A percentile compares a stretch with the other conserved stretches of the same genome.
phyloP scores from a whole-genome alignment of 805 yeast species.

The Sugiyamaella lignohabitans region DNA sequence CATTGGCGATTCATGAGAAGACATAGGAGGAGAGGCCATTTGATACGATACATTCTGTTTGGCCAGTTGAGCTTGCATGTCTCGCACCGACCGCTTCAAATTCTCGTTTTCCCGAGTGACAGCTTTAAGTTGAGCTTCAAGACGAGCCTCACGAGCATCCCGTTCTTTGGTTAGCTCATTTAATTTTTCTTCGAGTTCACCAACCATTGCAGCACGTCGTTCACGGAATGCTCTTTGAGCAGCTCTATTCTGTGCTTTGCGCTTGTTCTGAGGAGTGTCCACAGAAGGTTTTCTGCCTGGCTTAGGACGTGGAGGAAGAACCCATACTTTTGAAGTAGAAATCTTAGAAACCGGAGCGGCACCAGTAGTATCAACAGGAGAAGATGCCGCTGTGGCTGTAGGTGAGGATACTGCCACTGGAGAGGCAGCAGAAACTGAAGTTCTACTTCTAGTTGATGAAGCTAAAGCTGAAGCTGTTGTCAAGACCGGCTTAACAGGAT shows the following conservation, averaged over 20 bases:
- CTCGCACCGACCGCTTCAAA: constrained; percentile 29
- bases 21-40: constrained; percentile 49
- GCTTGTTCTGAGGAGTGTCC: constrained; percentile 76
- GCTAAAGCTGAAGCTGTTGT: constrained; percentile 1
- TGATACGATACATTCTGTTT: constrained; percentile 26
- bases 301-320: constrained; percentile 77
- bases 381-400: too few relatives aligned
- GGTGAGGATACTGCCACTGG: not conserved
- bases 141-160: constrained; percentile 42
- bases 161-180: constrained; percentile 61
- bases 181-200: constrained; percentile 66
- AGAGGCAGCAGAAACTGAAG: not conserved
- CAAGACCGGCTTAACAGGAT: not conserved
- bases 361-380: not conserved
- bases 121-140: constrained; percentile 19
- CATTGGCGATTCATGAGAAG: constrained; percentile 24
- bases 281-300: constrained; percentile 52
- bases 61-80: constrained; percentile 20
- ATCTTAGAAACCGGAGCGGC: constrained; percentile 2
- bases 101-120: constrained; percentile 33
- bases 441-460: constrained; percentile 1
- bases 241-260: constrained; percentile 90
- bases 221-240: constrained; percentile 90
- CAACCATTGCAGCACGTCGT: constrained; percentile 74
- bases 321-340: constrained; percentile 70